These are phyloP conservation scores for Pugionium dolabratum DNA, from an alignment of 345 rosid species.

Conservation along the genomic window DNA sequence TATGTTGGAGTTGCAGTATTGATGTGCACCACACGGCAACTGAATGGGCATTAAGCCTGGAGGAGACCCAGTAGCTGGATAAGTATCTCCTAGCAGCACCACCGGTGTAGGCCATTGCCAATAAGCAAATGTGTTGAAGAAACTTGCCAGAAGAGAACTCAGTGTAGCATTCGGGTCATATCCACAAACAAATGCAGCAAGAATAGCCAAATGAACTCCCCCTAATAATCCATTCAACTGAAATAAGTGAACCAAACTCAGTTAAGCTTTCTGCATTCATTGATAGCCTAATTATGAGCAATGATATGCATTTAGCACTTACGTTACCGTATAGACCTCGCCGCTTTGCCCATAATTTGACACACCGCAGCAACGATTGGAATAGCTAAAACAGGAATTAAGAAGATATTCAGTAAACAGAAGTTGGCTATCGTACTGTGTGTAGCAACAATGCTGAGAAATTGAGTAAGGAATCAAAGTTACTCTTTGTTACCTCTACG, in stretches of 20 bases:
- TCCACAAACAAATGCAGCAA: slow-evolving; percentile 56
- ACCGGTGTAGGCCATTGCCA: slow-evolving; percentile 68
- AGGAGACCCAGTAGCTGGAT: slow-evolving; percentile 33
- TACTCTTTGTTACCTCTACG: slow-evolving; percentile 43
- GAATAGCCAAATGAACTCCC: slow-evolving; percentile 63
- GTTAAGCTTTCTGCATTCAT: slow-evolving; percentile 8
- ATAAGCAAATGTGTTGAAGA: slow-evolving; percentile 53
- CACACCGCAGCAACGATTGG: slow-evolving; percentile 50
- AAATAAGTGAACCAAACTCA: slow-evolving; percentile 4
- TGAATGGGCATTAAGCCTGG: slow-evolving; percentile 57
- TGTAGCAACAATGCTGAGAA: not conserved
- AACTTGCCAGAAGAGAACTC: slow-evolving; percentile 43
- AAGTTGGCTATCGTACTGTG: not conserved
- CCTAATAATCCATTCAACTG: slow-evolving; percentile 66
- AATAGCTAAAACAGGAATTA: slow-evolving; percentile 46
- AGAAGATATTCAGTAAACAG: slow-evolving; percentile 2
- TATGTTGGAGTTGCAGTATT: slow-evolving; percentile 55
- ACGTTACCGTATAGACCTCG: slow-evolving; percentile 65
- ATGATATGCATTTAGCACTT: slow-evolving; percentile 34
- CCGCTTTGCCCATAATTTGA: slow-evolving; percentile 61
- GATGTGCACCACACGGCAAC: slow-evolving; percentile 50
- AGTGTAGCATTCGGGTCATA: slow-evolving; percentile 46
- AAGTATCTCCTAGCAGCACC: slow-evolving; percentile 43
- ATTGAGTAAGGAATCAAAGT: slow-evolving; percentile 8
- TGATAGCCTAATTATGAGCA: slow-evolving; percentile 19